Evolutionary conservation across 2,329 filamentous ascomycete genomes (phyloP).

Genomic region (Botryosphaeria dothidea): DNA sequence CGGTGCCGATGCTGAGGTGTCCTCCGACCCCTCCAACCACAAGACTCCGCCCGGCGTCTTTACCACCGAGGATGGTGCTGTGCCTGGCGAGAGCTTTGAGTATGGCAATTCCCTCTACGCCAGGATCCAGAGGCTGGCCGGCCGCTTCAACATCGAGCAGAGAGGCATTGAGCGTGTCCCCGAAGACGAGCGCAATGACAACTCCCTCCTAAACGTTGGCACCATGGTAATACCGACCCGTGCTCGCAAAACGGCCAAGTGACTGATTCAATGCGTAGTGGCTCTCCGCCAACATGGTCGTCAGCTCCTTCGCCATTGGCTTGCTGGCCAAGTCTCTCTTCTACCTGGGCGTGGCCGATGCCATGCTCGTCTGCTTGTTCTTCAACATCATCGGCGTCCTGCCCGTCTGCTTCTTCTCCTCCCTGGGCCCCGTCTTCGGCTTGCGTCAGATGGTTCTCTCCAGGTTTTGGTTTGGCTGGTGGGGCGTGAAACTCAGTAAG

Average conservation of each 20-base stretch:
- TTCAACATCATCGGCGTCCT: constrained; percentile 73
- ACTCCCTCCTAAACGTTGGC: constrained; percentile 64
- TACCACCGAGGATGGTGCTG: constrained; percentile 48
- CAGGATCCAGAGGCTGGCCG: constrained; percentile 63
- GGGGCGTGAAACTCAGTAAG: constrained; percentile 67
- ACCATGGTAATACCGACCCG: constrained; percentile 62
- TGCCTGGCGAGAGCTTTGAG: constrained; percentile 60
- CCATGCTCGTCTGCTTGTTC: constrained; percentile 70
- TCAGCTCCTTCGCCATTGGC: constrained; percentile 75
- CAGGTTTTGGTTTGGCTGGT: constrained; percentile 75
- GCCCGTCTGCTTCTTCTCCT: constrained; percentile 75
- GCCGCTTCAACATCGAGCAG: constrained; percentile 68
- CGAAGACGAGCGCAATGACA: constrained; percentile 67
- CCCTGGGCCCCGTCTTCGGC: constrained; percentile 72
- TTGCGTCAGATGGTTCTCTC: constrained; percentile 80
- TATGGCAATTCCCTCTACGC: constrained; percentile 59
- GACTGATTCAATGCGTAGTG: constrained; percentile 51
- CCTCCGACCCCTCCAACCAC: constrained; percentile 24
- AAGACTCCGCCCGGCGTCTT: constrained; percentile 18
- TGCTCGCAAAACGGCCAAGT: not conserved
- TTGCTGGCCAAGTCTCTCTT: constrained; percentile 70
- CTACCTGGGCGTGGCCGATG: constrained; percentile 70
- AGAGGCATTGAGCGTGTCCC: constrained; percentile 76
- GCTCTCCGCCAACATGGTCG: constrained; percentile 77
- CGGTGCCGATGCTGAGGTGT: constrained; percentile 31